Evolutionary conservation across 2,329 filamentous ascomycete genomes (phyloP).

Genomic region (Stemphylium lycopersici): DNA sequence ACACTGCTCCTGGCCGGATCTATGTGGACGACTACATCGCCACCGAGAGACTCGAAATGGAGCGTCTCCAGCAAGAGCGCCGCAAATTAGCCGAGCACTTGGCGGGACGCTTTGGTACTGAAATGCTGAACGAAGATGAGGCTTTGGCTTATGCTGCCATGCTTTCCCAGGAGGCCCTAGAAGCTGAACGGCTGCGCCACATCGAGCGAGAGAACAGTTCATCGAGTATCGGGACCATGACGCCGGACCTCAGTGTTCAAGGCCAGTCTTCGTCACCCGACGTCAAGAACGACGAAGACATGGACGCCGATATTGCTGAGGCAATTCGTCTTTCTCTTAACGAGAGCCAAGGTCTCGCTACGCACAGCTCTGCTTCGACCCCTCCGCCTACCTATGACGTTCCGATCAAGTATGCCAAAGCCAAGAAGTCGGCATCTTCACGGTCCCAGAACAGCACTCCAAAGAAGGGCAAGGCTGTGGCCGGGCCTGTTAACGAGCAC

Average conservation of each 20-base stretch:
- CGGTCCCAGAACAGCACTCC: conserved; percentile 33
- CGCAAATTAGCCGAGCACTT: conserved; percentile 73
- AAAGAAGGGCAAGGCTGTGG: conserved; percentile 35
- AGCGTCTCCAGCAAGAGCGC: conserved; percentile 71
- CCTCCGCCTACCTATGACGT: conserved; percentile 48
- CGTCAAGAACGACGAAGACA: conserved; percentile 52
- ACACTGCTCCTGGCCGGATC: conserved; percentile 67
- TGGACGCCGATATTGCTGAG: conserved; percentile 66
- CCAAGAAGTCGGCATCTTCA: conserved; percentile 35
- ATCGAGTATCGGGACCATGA: conserved; percentile 47
- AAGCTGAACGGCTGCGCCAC: conserved; percentile 56
- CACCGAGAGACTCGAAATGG: conserved; percentile 82
- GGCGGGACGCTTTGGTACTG: conserved; percentile 81
- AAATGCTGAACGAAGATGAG: conserved; percentile 69
- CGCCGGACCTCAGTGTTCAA: conserved; percentile 42
- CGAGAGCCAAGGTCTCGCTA: conserved; percentile 23
- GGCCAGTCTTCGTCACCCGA: conserved; percentile 37
- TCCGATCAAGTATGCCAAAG: conserved; percentile 54
- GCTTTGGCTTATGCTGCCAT: conserved; percentile 67
- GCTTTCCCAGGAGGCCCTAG: conserved; percentile 64
- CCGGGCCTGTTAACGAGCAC: conserved; percentile 45
- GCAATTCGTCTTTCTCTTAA: conserved; percentile 63
- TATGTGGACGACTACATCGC: conserved; percentile 82
- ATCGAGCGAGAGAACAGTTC: conserved; percentile 51
- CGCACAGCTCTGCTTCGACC: conserved; percentile 13